These are phyloP conservation scores for Colletotrichum tamarilloi DNA, from an alignment of 2,329 filamentous ascomycete genomes.

Conservation along the genomic window DNA sequence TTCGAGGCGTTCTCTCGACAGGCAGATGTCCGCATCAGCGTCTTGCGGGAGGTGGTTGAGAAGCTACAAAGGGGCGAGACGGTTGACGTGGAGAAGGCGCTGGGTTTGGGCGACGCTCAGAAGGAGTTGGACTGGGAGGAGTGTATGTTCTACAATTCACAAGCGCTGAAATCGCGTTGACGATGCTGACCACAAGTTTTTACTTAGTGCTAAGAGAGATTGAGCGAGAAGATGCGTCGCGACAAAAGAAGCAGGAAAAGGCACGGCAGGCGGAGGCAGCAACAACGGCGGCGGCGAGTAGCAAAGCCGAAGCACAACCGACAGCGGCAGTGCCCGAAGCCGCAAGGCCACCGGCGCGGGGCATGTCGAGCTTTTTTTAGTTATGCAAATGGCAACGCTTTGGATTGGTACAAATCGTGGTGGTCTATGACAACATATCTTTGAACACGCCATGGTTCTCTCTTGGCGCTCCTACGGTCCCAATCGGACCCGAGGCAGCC, in stretches of 20 bases:
- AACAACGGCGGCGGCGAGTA: constrained; percentile 30
- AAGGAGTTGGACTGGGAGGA: constrained; percentile 91
- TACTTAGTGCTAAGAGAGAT: constrained; percentile 72
- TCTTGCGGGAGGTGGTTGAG: constrained; percentile 81
- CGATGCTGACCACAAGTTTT: constrained; percentile 31
- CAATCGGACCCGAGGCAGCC: not conserved
- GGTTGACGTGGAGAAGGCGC: constrained; percentile 84
- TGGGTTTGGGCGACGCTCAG: constrained; percentile 81
- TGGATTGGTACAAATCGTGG: constrained; percentile 30
- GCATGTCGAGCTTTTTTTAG: constrained; percentile 64
- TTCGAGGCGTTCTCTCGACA: constrained; percentile 78
- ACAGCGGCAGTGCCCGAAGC: constrained; percentile 23
- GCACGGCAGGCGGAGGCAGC: constrained; percentile 35
- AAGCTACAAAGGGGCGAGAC: constrained; percentile 77
- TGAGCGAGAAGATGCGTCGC: constrained; percentile 69
- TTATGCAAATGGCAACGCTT: constrained; percentile 38
- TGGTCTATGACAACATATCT: constrained; percentile 67
- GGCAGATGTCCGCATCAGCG: constrained; percentile 81
- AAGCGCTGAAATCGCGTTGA: not conserved
- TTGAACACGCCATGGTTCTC: constrained; percentile 58
- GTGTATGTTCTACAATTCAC: constrained; percentile 60
- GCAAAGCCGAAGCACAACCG: constrained; percentile 37
- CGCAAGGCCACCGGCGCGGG: constrained; percentile 37
- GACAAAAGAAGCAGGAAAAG: constrained; percentile 56
- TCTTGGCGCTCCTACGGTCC: not conserved